Evolutionary conservation across 169 alveolate genomes (phyloP).

Genomic region (Cryptosporidium parvum): DNA sequence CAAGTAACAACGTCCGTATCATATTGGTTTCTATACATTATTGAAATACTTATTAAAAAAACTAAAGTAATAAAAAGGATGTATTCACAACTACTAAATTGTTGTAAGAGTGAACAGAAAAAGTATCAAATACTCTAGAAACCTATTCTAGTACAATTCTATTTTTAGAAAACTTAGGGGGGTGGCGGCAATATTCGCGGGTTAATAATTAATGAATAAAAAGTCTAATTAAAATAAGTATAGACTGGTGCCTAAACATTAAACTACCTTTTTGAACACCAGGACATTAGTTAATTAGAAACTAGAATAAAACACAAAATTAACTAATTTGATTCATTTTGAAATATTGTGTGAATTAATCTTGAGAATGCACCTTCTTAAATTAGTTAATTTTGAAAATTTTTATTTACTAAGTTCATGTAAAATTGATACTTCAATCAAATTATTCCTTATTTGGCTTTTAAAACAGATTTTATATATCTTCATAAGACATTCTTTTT

Average conservation of each 20-base stretch:
- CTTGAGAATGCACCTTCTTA: background rate
- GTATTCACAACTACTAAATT: background rate
- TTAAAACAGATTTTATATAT: background rate
- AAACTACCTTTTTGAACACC: too few relatives aligned
- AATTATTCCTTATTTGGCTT: too few relatives aligned
- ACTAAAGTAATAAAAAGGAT: background rate
- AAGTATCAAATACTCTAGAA: too few relatives aligned
- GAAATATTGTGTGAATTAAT: too few relatives aligned
- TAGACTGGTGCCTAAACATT: background rate
- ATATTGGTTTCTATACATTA: constrained; percentile 92
- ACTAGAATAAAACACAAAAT: too few relatives aligned
- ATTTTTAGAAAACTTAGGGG: background rate
- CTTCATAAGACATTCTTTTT: background rate
- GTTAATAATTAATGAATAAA: background rate
- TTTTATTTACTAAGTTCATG: background rate
- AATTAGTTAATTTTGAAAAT: too few relatives aligned
- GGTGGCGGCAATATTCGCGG: constrained; percentile 9
- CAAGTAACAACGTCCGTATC: constrained; percentile 95
- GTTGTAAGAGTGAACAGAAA: too few relatives aligned
- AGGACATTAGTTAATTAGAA: too few relatives aligned
- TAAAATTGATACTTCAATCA: too few relatives aligned
- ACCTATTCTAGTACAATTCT: too few relatives aligned
- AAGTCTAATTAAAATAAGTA: too few relatives aligned
- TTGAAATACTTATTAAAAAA: background rate
- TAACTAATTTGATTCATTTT: too few relatives aligned